phyloP scores from a whole-genome alignment of 495 filamentous ascomycete genomes.

The Aspergillus asperescens region DNA sequence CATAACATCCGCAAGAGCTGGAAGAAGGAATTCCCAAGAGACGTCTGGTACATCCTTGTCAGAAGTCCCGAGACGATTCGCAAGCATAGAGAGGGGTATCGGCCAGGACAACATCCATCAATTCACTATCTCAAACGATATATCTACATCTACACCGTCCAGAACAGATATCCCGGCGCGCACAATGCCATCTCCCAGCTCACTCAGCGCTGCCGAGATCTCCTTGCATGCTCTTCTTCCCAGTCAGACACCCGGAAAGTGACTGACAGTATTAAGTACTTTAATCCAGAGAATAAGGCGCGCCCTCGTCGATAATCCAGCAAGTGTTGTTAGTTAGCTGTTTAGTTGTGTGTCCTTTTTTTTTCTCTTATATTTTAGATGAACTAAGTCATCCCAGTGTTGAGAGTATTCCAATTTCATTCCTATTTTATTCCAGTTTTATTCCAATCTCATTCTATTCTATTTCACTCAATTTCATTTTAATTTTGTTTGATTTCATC shows the following conservation, averaged over 20 bases:
- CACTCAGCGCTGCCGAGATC: conserved; percentile 4
- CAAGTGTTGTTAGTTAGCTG: no score
- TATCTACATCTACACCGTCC: background rate
- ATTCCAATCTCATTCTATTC: no score
- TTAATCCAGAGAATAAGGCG: background rate
- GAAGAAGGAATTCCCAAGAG: background rate
- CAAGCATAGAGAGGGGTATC: background rate
- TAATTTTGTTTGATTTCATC: no score
- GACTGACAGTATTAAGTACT: background rate
- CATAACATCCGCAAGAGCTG: background rate
- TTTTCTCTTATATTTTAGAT: no score
- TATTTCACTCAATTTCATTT: no score
- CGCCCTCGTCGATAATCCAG: no score
- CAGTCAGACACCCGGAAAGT: background rate
- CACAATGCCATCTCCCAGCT: background rate
- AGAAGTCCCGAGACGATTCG: background rate
- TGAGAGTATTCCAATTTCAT: no score
- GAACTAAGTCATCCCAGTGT: no score
- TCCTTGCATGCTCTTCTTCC: conserved; percentile 4
- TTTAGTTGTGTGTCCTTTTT: no score
- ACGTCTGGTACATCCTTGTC: background rate
- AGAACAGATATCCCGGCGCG: background rate
- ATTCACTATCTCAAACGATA: no score
- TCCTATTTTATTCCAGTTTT: no score
- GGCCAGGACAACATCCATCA: background rate